Evolutionary conservation across 2,329 filamentous ascomycete genomes (phyloP), one percentile per base, ranked within the genome.

Genomic region (Pseudogymnoascus sp.): DNA sequence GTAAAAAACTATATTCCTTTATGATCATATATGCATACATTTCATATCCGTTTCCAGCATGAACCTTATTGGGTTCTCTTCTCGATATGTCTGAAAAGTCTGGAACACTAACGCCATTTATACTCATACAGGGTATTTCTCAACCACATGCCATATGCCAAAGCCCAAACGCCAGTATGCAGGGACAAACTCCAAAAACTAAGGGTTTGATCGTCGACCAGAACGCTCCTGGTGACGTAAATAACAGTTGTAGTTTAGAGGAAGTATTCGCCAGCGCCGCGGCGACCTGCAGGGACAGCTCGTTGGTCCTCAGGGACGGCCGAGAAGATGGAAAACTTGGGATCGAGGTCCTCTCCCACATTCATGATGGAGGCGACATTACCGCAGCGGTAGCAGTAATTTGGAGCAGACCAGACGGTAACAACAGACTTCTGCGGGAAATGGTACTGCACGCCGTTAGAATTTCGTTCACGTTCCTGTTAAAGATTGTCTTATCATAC

Each of bases 371-470:
- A 87, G 18, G 87, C 87, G 65, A 89, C 79, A 64, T 80, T 85
- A 59, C 77, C 77, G 64, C 77, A 79, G 55, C 77, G 74, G 66
- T 79, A 79, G 68, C 77, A 79, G 69, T 79, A 79, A 65, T 79
- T 79, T 14, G 77, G 77, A 21, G 77, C 77, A 23, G 76, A 78
- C 82, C 87, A 89, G 23, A 89, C 87, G 1, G 87, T 89, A 16
- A 96, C 93, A 43, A 97, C 93, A 11, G 96, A 96, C 77, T 95
- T 93, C 74, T 96, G 90, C 61, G 89, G 83, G 77, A 97, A 97
- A 74, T 97, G 93, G 75, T 96, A 97, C 85, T 91, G 63, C 35
- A 60, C 5, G 33, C 28, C 31, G 65, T 78, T 69, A 78, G 72
- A 16, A 65, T 62, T 63, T 12, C 62, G n/a, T 55, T 18, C 49